Evolutionary conservation across 1,284 basidiomycete species (phyloP), one percentile per base, ranked within the genome.

Genomic region (Moesziomyces globuligerus): DNA sequence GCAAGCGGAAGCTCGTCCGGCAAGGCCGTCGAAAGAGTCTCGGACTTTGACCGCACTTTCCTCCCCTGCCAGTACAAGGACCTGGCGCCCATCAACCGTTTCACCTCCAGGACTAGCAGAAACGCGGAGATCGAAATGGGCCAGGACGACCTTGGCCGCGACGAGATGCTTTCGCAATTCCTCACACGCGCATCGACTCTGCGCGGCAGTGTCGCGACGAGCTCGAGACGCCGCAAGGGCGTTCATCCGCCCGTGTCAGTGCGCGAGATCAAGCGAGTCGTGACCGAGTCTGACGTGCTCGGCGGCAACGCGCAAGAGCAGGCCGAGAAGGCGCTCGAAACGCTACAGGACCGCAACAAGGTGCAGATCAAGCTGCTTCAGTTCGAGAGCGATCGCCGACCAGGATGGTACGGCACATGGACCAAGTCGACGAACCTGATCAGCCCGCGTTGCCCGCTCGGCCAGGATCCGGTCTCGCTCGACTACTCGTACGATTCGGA

Each of bases 401-500:
- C 81, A 1, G 79, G 74, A 7, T 82, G 78, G 78, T 74, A 74
- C 38, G 74, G 76, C 23, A 81, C 81, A 1, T 80, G 72, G 69
- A 80, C 80, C 37, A 73, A 78, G 17, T 65, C 76, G 21, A 74
- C 78, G 21, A 76, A 75, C 37, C 65, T 81, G 41, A 76, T 81
- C 44, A 64, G 69, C 4, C 59, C 79, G 1, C 60, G 80, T 0
- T 73, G 65, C 28, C 80, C 80, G 3, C 67, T 81, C 2, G 75
- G 72, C 0, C 80, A 81, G 40, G 80, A 81, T 44, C 77, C 80
- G 6, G 72, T 81, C 1, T 68, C 71, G 43, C 43, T 82, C 24
- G 77, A 82, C 52, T 82, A 82, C 46, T 72, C 64, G 15, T 80
- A 80, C 48, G 81, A 82, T 57, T 74, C 70, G 26, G 81, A 82